Evolutionary conservation across 2,329 filamentous ascomycete species (phyloP).

Genomic region (Macroventuria anomochaeta): DNA sequence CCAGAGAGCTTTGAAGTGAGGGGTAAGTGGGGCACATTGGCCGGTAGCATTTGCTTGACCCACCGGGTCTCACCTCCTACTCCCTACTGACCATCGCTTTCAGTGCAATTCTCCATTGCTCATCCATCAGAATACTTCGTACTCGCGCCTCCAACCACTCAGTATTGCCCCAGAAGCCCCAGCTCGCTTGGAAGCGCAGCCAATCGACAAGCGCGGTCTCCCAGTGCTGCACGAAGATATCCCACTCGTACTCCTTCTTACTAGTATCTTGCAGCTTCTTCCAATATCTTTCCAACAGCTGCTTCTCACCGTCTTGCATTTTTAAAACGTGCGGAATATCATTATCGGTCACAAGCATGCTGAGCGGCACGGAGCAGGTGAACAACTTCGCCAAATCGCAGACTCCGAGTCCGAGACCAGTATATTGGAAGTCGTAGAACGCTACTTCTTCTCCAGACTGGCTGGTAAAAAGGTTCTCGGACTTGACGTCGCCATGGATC

Average conservation of each 20-base stretch:
- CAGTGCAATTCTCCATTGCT: constrained; percentile 29
- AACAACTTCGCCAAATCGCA: constrained; percentile 72
- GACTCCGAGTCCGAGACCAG: constrained; percentile 67
- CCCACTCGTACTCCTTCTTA: constrained; percentile 59
- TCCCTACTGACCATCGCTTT: constrained; percentile 2
- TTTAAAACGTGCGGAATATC: constrained; percentile 49
- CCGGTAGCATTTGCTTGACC: not conserved
- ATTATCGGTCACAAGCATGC: constrained; percentile 54
- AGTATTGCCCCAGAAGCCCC: constrained; percentile 48
- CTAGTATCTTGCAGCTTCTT: constrained; percentile 42
- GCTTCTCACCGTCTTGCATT: constrained; percentile 60
- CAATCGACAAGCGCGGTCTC: constrained; percentile 72
- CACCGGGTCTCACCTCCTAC: not conserved
- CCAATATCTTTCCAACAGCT: constrained; percentile 61
- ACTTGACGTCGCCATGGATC: constrained; percentile 74
- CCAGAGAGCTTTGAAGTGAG: not conserved
- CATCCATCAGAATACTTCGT: constrained; percentile 33
- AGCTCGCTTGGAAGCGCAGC: constrained; percentile 57
- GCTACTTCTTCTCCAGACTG: constrained; percentile 59
- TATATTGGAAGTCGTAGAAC: constrained; percentile 75
- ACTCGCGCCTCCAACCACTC: constrained; percentile 46
- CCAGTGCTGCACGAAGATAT: constrained; percentile 65
- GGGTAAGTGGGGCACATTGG: constrained; percentile 11
- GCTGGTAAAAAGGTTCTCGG: constrained; percentile 70
- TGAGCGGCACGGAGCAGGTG: constrained; percentile 67